Evolutionary conservation across 176 grass and related monocot species (phyloP).

Genomic region (Raddia distichophylla): DNA sequence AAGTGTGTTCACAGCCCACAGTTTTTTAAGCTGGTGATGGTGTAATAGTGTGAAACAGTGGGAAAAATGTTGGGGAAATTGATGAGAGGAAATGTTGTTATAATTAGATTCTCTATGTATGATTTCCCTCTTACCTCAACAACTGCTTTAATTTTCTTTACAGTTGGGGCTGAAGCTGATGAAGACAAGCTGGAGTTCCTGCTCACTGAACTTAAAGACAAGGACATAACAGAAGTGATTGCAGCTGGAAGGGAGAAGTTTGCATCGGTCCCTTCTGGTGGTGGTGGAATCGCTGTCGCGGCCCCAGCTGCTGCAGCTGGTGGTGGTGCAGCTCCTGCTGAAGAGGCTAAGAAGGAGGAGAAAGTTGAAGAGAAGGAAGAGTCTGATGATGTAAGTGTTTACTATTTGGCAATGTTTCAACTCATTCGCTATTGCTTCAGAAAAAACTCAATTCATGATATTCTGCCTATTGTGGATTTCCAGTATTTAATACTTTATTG

Average conservation of each 20-base stretch:
- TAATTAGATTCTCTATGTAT: neutral
- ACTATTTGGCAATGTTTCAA: neutral
- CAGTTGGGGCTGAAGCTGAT: constrained; percentile 70
- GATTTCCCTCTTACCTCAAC: neutral
- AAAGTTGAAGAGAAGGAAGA: constrained; percentile 96
- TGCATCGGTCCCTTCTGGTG: constrained; percentile 67
- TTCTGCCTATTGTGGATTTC: neutral
- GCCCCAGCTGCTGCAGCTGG: constrained; percentile 52
- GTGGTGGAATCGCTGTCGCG: constrained; percentile 55
- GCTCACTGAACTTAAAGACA: constrained; percentile 62
- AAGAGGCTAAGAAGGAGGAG: constrained; percentile 83
- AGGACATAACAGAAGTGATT: constrained; percentile 79
- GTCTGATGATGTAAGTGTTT: constrained; percentile 69
- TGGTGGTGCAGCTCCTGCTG: constrained; percentile 61
- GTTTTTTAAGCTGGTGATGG: neutral
- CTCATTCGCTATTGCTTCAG: neutral
- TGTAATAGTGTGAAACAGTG: neutral
- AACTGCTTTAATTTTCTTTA: neutral
- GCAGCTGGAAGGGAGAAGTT: constrained; percentile 80
- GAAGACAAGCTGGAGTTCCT: constrained; percentile 62
- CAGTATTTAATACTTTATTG: neutral
- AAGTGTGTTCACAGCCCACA: neutral
- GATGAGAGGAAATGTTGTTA: neutral
- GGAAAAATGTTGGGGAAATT: neutral
- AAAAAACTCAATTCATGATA: neutral